A percentile compares a stretch with the other conserved stretches of the same genome.
These are phyloP conservation scores for Neurospora sp. DNA, from an alignment of 495 filamentous ascomycete species.

Conservation along the genomic window DNA sequence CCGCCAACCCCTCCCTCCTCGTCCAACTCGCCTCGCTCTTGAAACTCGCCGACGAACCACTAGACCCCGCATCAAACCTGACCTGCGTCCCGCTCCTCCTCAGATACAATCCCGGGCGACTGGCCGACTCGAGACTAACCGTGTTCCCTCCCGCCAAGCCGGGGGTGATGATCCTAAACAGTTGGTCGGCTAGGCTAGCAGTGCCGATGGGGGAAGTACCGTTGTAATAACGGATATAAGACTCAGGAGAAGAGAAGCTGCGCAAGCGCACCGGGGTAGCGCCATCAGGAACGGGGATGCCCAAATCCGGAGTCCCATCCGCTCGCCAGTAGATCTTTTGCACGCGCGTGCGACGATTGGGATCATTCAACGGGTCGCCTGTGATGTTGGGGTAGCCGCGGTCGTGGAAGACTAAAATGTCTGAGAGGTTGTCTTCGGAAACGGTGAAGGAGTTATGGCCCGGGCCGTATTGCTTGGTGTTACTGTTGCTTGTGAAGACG, in stretches of 20 bases:
- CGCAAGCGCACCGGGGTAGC: constrained; percentile 10
- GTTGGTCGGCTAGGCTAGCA: constrained; percentile 7
- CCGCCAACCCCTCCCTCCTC: constrained; percentile 3
- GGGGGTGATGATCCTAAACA: constrained; percentile 11
- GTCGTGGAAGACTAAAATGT: constrained; percentile 43
- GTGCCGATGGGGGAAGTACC: background rate
- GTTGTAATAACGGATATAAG: constrained; percentile 4
- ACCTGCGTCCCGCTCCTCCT: constrained; percentile 2
- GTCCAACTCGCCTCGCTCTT: constrained; percentile 11
- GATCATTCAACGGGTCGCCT: constrained; percentile 27
- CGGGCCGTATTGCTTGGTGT: constrained; percentile 39
- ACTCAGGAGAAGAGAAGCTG: background rate
- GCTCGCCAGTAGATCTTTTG: constrained; percentile 35
- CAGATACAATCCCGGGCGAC: constrained; percentile 10
- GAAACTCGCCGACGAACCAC: background rate
- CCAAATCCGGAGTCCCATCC: constrained; percentile 40
- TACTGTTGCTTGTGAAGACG: constrained; percentile 19
- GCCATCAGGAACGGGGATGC: constrained; percentile 21
- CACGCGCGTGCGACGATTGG: constrained; percentile 39
- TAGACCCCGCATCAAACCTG: constrained; percentile 4
- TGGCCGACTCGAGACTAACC: constrained; percentile 14
- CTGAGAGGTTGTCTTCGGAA: constrained; percentile 38
- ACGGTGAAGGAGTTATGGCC: constrained; percentile 44
- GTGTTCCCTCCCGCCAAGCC: constrained; percentile 9
- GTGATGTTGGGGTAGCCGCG: constrained; percentile 26